phyloP scores from a whole-genome alignment of 2,329 filamentous ascomycete species.

The Mycosphaerella sp. region DNA sequence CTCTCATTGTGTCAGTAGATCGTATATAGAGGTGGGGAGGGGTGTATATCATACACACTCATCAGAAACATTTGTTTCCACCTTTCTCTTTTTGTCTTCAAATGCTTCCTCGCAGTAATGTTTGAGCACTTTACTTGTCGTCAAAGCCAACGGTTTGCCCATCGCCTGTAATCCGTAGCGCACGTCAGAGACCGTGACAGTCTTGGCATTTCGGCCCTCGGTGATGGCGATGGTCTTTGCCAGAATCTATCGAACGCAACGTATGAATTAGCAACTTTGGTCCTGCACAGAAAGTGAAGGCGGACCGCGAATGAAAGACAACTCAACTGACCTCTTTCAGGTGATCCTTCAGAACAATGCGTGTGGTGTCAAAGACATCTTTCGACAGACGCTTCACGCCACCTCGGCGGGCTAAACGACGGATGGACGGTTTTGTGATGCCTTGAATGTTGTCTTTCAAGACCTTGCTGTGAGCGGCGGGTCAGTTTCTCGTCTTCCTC shows the following conservation, averaged over 20 bases:
- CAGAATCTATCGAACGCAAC: constrained; percentile 1
- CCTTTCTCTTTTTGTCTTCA: no score
- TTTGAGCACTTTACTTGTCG: no score
- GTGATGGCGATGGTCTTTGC: constrained; percentile 25
- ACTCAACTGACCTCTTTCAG: constrained; percentile 51
- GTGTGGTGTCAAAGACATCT: constrained; percentile 56
- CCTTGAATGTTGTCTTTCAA: constrained; percentile 97
- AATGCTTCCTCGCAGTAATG: no score
- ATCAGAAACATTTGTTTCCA: no score
- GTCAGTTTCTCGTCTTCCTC: constrained; percentile 7
- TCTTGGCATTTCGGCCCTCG: constrained; percentile 52
- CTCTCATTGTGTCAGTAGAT: no score
- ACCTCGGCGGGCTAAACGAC: constrained; percentile 68
- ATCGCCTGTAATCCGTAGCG: constrained; percentile 3
- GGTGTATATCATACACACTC: no score
- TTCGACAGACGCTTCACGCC: constrained; percentile 68
- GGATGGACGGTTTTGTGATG: constrained; percentile 67
- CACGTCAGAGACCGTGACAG: constrained; percentile 56
- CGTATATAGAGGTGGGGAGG: no score
- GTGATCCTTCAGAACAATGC: constrained; percentile 48
- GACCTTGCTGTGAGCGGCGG: constrained; percentile 68
- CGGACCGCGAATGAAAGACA: no score
- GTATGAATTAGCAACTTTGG: no score
- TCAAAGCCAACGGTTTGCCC: neutral
- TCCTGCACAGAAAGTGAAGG: no score